phyloP scores from a whole-genome alignment of 1,284 basidiomycete species.

The Agaricales sp. region DNA sequence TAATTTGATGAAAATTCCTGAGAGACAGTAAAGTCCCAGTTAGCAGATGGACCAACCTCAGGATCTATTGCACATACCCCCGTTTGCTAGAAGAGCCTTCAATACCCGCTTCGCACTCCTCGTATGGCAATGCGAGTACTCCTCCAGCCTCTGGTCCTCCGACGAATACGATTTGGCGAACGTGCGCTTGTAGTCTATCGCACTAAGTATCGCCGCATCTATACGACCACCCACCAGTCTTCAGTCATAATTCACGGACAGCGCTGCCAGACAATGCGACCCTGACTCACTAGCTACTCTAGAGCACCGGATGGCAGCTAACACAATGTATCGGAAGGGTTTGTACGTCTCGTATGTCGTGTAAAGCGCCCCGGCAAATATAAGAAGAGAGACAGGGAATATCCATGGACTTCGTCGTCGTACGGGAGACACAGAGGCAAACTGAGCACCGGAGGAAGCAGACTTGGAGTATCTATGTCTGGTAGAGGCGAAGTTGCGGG shows the following conservation, averaged over 20 bases:
- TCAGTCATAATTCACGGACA: too few species aligned
- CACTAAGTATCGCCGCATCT: constrained; percentile 56
- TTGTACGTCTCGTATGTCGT: constrained; percentile 49
- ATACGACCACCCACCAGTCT: too few species aligned
- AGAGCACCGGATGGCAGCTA: constrained; percentile 67
- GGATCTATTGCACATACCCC: constrained; percentile 43
- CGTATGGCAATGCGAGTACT: constrained; percentile 70
- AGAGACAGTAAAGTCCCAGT: not conserved
- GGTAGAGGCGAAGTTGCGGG: not conserved
- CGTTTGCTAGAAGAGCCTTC: constrained; percentile 77
- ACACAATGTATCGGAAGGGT: constrained; percentile 50
- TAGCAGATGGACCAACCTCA: constrained; percentile 1
- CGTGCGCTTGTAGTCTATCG: constrained; percentile 79
- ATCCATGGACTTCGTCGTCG: constrained; percentile 19
- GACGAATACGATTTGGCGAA: constrained; percentile 52
- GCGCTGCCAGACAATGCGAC: too few species aligned
- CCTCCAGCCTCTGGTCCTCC: constrained; percentile 42
- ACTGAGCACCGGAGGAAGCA: not conserved
- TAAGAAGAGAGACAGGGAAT: constrained; percentile 20
- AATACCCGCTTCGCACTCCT: constrained; percentile 74
- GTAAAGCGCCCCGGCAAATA: constrained; percentile 30
- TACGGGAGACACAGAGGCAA: constrained; percentile 35
- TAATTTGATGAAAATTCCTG: constrained; percentile 86
- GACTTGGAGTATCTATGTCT: too few species aligned
- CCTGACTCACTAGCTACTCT: constrained; percentile 48